These are phyloP conservation scores for Teratosphaeria nubilosa DNA, from an alignment of 2,329 filamentous ascomycete genomes.

Conservation along the genomic window DNA sequence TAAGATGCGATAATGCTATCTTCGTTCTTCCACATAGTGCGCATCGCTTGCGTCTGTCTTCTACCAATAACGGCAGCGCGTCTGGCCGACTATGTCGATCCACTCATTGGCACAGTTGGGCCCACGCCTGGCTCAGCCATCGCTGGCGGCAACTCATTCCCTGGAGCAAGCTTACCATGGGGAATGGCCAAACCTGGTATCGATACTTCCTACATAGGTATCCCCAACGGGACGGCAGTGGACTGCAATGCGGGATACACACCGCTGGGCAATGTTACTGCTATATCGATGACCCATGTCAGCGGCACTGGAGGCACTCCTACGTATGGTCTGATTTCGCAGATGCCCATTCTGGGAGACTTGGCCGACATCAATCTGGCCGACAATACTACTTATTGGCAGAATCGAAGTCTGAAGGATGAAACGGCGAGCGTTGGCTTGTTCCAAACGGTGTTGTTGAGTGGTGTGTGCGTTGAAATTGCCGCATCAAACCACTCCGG, in stretches of 20 bases:
- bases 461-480: constrained; percentile 49
- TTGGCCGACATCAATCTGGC: not conserved
- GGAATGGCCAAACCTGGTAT: constrained; percentile 34
- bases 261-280: constrained; percentile 15
- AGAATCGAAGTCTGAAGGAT: not conserved
- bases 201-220: constrained; percentile 15
- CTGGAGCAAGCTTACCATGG: constrained; percentile 29
- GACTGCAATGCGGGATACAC: constrained; percentile 27
- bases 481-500: constrained; percentile 47
- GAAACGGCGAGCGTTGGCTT: constrained; percentile 34
- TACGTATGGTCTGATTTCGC: constrained; percentile 44
- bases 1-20: not conserved
- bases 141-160: constrained; percentile 31
- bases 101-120: not conserved
- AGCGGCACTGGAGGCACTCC: constrained; percentile 58
- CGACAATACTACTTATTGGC: not conserved
- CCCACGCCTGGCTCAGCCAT: not conserved
- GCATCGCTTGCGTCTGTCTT: not conserved
- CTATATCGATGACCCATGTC: constrained; percentile 48
- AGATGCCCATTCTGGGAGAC: constrained; percentile 13
- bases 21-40: not conserved
- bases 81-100: constrained; percentile 1
- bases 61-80: not conserved
- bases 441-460: constrained; percentile 47
- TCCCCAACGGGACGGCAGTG: constrained; percentile 8